These are phyloP conservation scores for Cyclotella baltica DNA, from an alignment of 108 stramenopile species.

Conservation along the genomic window DNA sequence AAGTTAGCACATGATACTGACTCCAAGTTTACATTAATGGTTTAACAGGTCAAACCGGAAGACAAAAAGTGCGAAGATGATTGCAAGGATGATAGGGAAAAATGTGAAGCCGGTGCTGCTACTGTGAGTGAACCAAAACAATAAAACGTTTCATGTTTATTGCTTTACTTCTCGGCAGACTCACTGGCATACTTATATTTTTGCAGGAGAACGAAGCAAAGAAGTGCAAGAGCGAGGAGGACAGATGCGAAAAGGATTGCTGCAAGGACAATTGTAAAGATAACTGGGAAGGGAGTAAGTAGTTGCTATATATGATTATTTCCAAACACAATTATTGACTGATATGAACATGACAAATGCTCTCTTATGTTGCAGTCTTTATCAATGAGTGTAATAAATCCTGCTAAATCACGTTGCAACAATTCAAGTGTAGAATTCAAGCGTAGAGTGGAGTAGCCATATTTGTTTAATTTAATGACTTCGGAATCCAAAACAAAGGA, in stretches of 20 bases:
- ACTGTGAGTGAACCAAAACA: neutral
- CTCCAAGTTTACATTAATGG: neutral
- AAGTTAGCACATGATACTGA: neutral
- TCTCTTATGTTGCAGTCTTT: too few species aligned
- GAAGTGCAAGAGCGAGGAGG: neutral
- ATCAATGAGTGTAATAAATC: too few species aligned
- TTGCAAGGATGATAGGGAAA: neutral
- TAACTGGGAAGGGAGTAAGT: slow-evolving; percentile 1
- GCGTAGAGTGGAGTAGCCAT: too few species aligned
- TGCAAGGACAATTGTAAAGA: neutral
- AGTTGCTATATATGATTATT: too few species aligned
- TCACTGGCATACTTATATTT: neutral
- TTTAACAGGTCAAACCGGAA: neutral
- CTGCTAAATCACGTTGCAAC: too few species aligned
- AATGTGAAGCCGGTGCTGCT: neutral
- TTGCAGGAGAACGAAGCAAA: neutral
- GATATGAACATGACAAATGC: too few species aligned
- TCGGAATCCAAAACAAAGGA: too few species aligned
- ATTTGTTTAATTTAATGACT: too few species aligned
- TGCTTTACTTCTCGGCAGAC: too few species aligned
- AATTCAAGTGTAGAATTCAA: too few species aligned
- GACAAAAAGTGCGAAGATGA: neutral
- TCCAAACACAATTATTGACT: too few species aligned
- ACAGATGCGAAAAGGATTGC: neutral
- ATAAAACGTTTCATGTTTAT: too few species aligned